Conservation (phyloP, 176 grass and related monocot genomes). For the Zoysia pacifica region DNA sequence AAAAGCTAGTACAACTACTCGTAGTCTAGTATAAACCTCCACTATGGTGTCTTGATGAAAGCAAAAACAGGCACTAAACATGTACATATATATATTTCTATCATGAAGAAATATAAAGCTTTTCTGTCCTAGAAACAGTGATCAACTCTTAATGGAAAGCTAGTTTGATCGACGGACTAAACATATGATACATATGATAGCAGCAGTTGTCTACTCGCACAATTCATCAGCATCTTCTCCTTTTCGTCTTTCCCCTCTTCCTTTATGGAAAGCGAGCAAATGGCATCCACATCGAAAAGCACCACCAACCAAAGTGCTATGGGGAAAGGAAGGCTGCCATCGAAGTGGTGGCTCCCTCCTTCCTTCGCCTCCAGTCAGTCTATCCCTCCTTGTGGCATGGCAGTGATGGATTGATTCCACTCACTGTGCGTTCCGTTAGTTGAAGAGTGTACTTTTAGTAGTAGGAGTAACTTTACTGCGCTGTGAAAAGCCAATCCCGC, state of each 20-base stretch:
- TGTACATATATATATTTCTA: slow-evolving; percentile 58
- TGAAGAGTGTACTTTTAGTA: neutral
- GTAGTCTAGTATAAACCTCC: neutral
- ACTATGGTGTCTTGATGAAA: slow-evolving; percentile 20
- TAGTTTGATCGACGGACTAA: neutral
- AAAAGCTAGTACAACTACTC: slow-evolving; percentile 1
- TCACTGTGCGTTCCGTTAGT: neutral
- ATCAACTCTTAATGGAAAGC: slow-evolving; percentile 28
- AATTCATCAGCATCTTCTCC: neutral
- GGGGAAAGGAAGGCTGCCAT: slow-evolving; percentile 31
- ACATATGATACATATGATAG: too few relatives aligned
- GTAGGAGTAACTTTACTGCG: neutral
- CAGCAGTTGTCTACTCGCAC: neutral
- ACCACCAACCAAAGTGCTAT: slow-evolving; percentile 43
- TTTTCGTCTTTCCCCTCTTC: slow-evolving; percentile 24
- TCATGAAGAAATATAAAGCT: slow-evolving; percentile 22
- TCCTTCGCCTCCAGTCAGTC: neutral
- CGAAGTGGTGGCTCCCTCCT: slow-evolving; percentile 43
- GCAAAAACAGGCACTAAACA: slow-evolving; percentile 38
- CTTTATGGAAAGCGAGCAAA: slow-evolving; percentile 43
- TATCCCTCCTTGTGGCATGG: neutral
- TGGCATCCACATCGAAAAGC: slow-evolving; percentile 70
- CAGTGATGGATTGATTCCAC: slow-evolving; percentile 25
- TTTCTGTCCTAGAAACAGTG: slow-evolving; percentile 31
- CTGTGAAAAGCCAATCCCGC: slow-evolving; percentile 1